Percentiles rank a stretch among this genome's conserved stretches.
Evolutionary conservation across 257 asterid species (phyloP).

Genomic region (Penstemon barbatus): DNA sequence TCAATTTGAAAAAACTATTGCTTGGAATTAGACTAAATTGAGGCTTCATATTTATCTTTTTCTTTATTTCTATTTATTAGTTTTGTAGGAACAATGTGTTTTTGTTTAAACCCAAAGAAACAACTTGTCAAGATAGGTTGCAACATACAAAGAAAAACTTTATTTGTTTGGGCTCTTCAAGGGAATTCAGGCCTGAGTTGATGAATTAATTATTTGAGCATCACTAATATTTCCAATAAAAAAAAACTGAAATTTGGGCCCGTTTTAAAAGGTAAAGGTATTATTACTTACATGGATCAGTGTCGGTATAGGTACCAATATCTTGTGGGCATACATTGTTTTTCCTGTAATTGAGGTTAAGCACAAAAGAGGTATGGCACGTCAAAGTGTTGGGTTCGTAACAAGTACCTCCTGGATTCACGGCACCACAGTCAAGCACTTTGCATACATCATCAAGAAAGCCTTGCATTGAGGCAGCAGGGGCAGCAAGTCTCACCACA

Average conservation of each 20-base stretch:
- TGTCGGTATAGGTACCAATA: background rate
- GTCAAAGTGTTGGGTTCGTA: conserved; percentile 13
- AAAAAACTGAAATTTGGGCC: too few relatives aligned
- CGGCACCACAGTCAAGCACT: conserved; percentile 7
- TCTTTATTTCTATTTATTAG: background rate
- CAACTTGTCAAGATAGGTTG: too few relatives aligned
- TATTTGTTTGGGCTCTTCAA: too few relatives aligned
- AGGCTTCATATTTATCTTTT: background rate
- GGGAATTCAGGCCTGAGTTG: too few relatives aligned
- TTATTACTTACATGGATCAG: conserved; percentile 17
- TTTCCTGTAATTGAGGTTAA: conserved; percentile 18
- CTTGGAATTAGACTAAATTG: background rate
- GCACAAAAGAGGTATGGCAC: conserved; percentile 19
- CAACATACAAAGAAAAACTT: too few relatives aligned
- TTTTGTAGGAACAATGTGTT: background rate
- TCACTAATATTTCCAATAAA: too few relatives aligned
- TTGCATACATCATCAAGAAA: background rate
- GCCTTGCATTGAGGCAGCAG: background rate
- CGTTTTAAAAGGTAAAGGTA: background rate
- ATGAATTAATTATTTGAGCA: too few relatives aligned
- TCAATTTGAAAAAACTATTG: too few relatives aligned
- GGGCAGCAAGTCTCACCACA: conserved; percentile 5
- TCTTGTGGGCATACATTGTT: background rate
- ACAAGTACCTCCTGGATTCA: conserved; percentile 22
- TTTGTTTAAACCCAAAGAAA: too few relatives aligned